A percentile compares a stretch with the other conserved stretches of the same genome.
Conservation (phyloP, 768 basidiomycete species). For the Erythrobasidium yunnanense region DNA sequence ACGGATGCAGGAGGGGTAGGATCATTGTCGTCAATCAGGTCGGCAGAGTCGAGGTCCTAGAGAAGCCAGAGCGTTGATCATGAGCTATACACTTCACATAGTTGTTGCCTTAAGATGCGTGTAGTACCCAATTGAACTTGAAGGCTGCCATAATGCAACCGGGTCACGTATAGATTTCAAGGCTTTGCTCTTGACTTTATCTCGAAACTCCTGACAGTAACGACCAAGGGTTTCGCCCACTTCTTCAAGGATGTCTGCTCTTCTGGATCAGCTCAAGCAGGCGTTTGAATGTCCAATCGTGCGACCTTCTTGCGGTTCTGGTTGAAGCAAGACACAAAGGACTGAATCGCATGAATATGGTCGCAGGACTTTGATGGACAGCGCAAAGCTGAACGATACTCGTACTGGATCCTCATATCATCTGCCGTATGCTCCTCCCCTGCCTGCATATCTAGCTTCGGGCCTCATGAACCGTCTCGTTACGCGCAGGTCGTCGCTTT, state of each 20-base stretch:
- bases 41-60: too few relatives aligned
- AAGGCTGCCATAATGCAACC: not conserved
- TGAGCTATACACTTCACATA: too few relatives aligned
- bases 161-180: not conserved
- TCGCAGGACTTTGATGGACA: slow-evolving; percentile 17
- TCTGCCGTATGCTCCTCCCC: not conserved
- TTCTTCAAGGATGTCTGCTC: not conserved
- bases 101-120: too few relatives aligned
- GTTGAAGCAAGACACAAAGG: too few relatives aligned
- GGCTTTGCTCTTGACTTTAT: too few relatives aligned
- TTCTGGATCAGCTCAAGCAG: not conserved
- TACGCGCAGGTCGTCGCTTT: not conserved
- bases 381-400: slow-evolving; percentile 14
- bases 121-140: not conserved
- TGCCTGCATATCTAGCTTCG: too few relatives aligned
- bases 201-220: too few relatives aligned
- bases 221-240: not conserved
- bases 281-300: slow-evolving; percentile 16
- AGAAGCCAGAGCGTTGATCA: too few relatives aligned
- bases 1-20: too few relatives aligned
- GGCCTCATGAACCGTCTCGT: not conserved
- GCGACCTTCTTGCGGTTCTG: too few relatives aligned
- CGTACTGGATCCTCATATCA: slow-evolving; percentile 1
- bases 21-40: too few relatives aligned
- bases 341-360: too few relatives aligned